Conservation (phyloP, 176 grass and related monocot species). For the Oryza meyeriana region DNA sequence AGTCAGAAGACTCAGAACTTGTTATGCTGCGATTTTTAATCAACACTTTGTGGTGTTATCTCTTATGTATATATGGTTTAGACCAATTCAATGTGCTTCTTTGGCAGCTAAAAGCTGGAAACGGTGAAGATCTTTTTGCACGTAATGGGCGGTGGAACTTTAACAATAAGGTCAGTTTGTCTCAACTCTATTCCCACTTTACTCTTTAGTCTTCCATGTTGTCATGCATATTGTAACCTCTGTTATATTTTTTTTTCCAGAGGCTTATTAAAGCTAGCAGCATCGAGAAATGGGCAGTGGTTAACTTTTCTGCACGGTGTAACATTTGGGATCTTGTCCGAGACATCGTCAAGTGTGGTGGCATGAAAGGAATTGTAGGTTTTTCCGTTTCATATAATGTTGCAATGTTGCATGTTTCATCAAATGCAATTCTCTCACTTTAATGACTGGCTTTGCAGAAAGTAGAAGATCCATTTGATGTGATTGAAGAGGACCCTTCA, state of each 20-base stretch:
- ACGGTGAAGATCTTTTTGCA: constrained; percentile 67
- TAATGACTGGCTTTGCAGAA: constrained; percentile 32
- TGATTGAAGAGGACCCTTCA: constrained; percentile 61
- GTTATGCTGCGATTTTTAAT: not conserved
- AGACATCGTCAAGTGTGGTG: constrained; percentile 70
- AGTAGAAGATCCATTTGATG: constrained; percentile 44
- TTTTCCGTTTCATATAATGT: not conserved
- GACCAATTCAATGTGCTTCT: not conserved
- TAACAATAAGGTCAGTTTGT: constrained; percentile 65
- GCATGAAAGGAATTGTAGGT: constrained; percentile 82
- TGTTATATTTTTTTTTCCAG: constrained; percentile 22
- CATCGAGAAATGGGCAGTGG: constrained; percentile 67
- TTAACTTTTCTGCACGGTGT: constrained; percentile 88
- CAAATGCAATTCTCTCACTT: not conserved
- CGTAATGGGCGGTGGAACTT: constrained; percentile 90
- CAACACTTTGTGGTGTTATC: not conserved
- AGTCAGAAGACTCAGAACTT: not conserved
- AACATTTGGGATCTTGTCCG: constrained; percentile 48
- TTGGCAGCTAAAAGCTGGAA: constrained; percentile 71
- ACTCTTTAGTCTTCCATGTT: not conserved
- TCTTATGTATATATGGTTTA: not conserved
- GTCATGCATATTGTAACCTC: not conserved
- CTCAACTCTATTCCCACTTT: not conserved
- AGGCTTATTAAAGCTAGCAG: constrained; percentile 46
- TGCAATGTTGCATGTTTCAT: not conserved